Conservation (phyloP, 768 basidiomycete genomes). For the Tulasnella sp. region DNA sequence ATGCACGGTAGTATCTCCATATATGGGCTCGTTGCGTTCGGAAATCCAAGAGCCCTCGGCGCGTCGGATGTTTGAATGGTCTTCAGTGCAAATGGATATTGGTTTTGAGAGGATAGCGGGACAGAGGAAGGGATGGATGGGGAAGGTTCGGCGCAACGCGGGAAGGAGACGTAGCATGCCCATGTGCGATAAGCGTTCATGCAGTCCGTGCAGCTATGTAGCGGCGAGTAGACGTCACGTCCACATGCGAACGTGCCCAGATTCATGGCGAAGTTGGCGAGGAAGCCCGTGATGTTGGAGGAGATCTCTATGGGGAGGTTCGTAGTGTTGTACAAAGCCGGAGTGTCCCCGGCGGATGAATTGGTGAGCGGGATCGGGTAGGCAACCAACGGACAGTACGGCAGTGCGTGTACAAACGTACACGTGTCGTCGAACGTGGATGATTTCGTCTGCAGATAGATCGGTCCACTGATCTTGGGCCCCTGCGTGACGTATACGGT, state of each 20-base stretch:
- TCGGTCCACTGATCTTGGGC: conserved; percentile 51
- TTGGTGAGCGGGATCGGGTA: conserved; percentile 59
- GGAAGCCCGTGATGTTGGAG: conserved; percentile 40
- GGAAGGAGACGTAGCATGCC: conserved; percentile 64
- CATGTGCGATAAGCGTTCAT: conserved; percentile 60
- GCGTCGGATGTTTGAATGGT: neutral
- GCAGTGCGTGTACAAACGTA: conserved; percentile 55
- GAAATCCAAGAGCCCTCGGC: conserved; percentile 40
- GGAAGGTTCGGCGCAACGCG: conserved; percentile 55
- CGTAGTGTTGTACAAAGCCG: neutral
- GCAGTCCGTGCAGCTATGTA: conserved; percentile 69
- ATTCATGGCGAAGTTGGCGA: conserved; percentile 64
- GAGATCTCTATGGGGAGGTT: conserved; percentile 43
- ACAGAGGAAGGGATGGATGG: conserved; percentile 18
- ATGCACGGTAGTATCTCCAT: conserved; percentile 64
- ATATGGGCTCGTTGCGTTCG: conserved; percentile 38
- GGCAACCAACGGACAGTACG: conserved; percentile 59
- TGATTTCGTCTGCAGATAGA: conserved; percentile 67
- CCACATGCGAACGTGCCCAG: conserved; percentile 69
- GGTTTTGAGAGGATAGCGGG: neutral
- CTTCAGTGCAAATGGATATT: conserved; percentile 3
- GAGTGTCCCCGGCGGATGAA: conserved; percentile 35
- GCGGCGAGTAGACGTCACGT: conserved; percentile 65
- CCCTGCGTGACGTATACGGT: conserved; percentile 50
- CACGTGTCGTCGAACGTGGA: conserved; percentile 53